Percentiles rank a stretch among this genome's conserved stretches.
Conservation (phyloP, 164 flowering plant species). For the Berberis thunbergii region DNA sequence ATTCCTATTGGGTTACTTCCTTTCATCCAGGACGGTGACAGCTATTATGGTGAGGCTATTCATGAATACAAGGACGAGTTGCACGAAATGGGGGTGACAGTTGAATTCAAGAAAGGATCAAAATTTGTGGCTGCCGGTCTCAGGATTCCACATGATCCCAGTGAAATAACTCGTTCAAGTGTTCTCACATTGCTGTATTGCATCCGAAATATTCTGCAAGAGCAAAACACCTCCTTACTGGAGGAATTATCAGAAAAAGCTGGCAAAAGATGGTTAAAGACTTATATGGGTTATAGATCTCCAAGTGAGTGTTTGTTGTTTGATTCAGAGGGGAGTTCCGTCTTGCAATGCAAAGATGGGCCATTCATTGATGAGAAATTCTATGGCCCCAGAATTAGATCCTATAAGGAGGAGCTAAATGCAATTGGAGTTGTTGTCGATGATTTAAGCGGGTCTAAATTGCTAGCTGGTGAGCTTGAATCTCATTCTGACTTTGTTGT, state of each 20-base stretch:
- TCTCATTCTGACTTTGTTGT: conserved; percentile 23
- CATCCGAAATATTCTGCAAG: conserved; percentile 16
- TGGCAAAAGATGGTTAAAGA: conserved; percentile 42
- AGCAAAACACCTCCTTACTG: conserved; percentile 10
- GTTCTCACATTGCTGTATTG: conserved; percentile 38
- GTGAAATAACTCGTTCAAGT: conserved; percentile 18
- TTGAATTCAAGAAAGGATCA: conserved; percentile 21
- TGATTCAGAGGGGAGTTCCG: conserved; percentile 22
- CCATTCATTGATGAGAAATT: conserved; percentile 56
- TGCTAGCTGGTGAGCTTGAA: conserved; percentile 32
- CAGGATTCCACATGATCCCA: conserved; percentile 21
- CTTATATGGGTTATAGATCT: conserved; percentile 37
- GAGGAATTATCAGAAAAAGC: conserved; percentile 17
- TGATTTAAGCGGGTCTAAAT: conserved; percentile 21
- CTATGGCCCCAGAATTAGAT: conserved; percentile 34
- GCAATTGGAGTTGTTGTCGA: conserved; percentile 40
- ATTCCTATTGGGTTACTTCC: conserved; percentile 36
- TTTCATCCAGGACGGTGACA: conserved; percentile 37
- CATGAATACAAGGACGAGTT: conserved; percentile 34
- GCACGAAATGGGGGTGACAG: conserved; percentile 33
- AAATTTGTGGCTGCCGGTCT: conserved; percentile 24
- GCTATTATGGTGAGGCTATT: conserved; percentile 27
- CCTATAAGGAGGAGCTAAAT: conserved; percentile 34
- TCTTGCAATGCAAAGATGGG: conserved; percentile 37
- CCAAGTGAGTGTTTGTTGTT: conserved; percentile 40